Evolutionary conservation across 306 rosid genomes (phyloP).

Genomic region (Astragalus glycyphyllos): DNA sequence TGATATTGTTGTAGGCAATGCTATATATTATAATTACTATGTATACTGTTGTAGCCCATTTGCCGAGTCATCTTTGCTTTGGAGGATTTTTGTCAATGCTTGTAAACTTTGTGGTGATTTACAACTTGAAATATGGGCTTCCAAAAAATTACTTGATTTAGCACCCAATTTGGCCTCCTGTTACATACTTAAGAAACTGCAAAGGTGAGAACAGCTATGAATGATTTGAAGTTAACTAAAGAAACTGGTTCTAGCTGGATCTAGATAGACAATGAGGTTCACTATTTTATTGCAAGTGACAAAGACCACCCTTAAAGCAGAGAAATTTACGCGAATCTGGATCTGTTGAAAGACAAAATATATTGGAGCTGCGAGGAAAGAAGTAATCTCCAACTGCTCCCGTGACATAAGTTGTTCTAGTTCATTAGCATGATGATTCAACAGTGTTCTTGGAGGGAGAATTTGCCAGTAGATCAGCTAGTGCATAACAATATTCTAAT

Average conservation of each 20-base stretch:
- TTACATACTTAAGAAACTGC: no score
- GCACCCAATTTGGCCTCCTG: no score
- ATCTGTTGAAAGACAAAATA: conserved; percentile 45
- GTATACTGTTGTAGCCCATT: no score
- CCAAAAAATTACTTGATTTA: no score
- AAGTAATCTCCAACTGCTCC: not conserved
- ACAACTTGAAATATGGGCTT: no score
- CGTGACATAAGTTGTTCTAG: not conserved
- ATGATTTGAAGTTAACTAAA: conserved; percentile 54
- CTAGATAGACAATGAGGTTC: conserved; percentile 51
- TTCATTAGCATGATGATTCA: not conserved
- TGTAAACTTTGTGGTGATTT: no score
- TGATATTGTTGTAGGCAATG: conserved; percentile 51
- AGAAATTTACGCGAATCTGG: conserved; percentile 54
- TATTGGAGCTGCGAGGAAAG: conserved; percentile 3
- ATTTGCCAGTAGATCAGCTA: conserved; percentile 19
- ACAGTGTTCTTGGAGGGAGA: not conserved
- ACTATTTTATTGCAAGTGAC: conserved; percentile 60
- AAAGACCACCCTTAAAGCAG: conserved; percentile 49
- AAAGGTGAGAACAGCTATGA: conserved; percentile 58
- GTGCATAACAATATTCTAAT: conserved; percentile 4
- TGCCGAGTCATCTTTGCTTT: no score
- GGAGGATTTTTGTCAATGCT: no score
- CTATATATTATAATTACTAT: conserved; percentile 45
- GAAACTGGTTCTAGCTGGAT: conserved; percentile 66